phyloP scores from a whole-genome alignment of 208 protist species.

The Sergeia podlipaevii region DNA sequence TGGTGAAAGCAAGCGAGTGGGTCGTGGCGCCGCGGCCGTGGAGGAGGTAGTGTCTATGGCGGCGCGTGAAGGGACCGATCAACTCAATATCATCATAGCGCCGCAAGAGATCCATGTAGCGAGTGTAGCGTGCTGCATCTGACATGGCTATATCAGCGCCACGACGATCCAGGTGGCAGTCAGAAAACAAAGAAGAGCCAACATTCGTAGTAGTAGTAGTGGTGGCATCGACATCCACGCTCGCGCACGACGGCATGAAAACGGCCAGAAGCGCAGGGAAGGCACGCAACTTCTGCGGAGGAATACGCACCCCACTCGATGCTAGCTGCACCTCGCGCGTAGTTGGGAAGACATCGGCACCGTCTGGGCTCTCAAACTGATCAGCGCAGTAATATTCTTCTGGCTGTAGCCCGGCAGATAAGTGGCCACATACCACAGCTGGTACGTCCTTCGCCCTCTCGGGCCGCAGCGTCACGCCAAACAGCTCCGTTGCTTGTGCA shows the following conservation, averaged over 20 bases:
- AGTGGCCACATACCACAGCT: conserved; percentile 34
- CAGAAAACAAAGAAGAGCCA: not conserved
- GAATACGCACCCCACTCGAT: conserved; percentile 33
- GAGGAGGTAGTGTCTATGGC: not conserved
- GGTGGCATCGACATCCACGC: not conserved
- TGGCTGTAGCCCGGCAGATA: conserved; percentile 29
- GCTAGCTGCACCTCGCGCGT: conserved; percentile 47
- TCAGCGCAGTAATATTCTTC: conserved; percentile 72
- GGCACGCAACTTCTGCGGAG: conserved; percentile 25
- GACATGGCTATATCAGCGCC: conserved; percentile 28
- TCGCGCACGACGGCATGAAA: not conserved
- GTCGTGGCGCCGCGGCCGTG: not conserved
- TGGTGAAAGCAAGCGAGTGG: too few species aligned
- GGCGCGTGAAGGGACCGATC: conserved; percentile 6
- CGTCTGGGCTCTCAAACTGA: conserved; percentile 42
- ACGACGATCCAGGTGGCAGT: not conserved
- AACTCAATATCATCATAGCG: conserved; percentile 17
- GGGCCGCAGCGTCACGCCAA: conserved; percentile 29
- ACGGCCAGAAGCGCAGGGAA: conserved; percentile 54
- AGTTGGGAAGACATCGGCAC: conserved; percentile 30
- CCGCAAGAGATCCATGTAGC: conserved; percentile 10
- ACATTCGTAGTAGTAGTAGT: not conserved
- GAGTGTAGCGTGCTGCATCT: conserved; percentile 23
- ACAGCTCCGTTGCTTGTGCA: conserved; percentile 36
- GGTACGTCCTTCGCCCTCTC: conserved; percentile 38